phyloP scores from a whole-genome alignment of 257 asterid genomes.

The Nicotiana noctiflora region DNA sequence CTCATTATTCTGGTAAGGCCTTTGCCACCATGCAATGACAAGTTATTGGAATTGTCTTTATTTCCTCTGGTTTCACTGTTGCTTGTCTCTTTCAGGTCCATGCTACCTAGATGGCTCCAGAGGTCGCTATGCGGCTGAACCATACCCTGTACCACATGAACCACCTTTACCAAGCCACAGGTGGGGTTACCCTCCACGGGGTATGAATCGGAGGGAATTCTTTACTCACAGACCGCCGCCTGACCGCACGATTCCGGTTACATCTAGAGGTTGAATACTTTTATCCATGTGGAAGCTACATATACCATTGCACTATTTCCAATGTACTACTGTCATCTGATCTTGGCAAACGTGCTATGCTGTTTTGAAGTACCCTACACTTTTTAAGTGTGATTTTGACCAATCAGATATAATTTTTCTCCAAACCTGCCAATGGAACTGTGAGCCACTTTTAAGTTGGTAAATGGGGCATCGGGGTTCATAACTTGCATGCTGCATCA shows the following conservation, averaged over 20 bases:
- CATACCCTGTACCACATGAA: conserved; percentile 54
- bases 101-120: conserved; percentile 57
- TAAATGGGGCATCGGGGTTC: background rate
- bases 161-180: conserved; percentile 44
- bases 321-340: background rate
- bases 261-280: conserved; percentile 57
- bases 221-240: conserved; percentile 57
- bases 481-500: background rate
- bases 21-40: background rate
- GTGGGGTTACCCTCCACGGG: conserved; percentile 61
- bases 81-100: conserved; percentile 42
- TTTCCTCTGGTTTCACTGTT: conserved; percentile 5
- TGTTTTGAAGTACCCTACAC: background rate
- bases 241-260: conserved; percentile 62
- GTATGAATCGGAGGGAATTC: conserved; percentile 47
- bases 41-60: background rate
- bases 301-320: background rate
- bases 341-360: background rate
- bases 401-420: background rate
- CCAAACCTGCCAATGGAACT: background rate
- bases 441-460: background rate
- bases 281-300: background rate
- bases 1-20: conserved; percentile 24
- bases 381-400: background rate
- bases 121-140: conserved; percentile 38